Percentiles rank a stretch among this genome's conserved stretches.
These are phyloP conservation scores for Colletotrichum tofieldiae DNA, from an alignment of 2,329 filamentous ascomycete species.

Conservation along the genomic window DNA sequence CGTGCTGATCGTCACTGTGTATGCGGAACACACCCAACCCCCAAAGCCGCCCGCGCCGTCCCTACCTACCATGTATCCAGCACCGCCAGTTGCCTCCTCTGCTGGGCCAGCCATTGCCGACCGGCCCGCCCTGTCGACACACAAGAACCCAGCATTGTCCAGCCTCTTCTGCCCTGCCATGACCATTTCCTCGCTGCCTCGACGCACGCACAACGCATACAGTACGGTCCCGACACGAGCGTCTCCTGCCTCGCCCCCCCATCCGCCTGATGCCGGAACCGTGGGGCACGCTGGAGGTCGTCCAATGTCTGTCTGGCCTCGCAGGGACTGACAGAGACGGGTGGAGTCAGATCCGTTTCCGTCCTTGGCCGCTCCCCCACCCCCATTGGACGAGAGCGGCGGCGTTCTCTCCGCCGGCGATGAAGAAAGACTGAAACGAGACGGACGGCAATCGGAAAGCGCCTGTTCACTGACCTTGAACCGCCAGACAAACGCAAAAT, in stretches of 20 bases:
- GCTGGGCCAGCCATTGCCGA: neutral
- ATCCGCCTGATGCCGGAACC: neutral
- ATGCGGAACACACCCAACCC: neutral
- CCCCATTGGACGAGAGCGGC: neutral
- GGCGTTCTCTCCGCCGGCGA: conserved; percentile 29
- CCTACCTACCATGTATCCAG: no score
- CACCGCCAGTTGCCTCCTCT: neutral
- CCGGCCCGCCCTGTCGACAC: conserved; percentile 5
- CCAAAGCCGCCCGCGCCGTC: neutral
- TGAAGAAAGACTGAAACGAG: conserved; percentile 30
- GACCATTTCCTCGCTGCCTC: no score
- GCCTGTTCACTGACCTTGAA: neutral
- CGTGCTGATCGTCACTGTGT: neutral
- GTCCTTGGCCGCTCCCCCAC: neutral
- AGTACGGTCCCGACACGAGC: neutral
- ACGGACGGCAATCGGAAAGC: conserved; percentile 29
- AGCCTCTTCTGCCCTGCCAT: neutral
- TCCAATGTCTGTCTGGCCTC: conserved; percentile 4
- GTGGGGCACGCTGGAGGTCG: neutral
- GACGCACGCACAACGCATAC: neutral
- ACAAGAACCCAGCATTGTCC: neutral
- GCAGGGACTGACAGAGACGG: conserved; percentile 20
- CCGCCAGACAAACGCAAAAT: conserved; percentile 7
- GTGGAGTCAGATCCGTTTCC: conserved; percentile 18
- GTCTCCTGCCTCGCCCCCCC: neutral